phyloP scores from a whole-genome alignment of 352 stramenopile genomes.

The Globisporangium iwayamae region DNA sequence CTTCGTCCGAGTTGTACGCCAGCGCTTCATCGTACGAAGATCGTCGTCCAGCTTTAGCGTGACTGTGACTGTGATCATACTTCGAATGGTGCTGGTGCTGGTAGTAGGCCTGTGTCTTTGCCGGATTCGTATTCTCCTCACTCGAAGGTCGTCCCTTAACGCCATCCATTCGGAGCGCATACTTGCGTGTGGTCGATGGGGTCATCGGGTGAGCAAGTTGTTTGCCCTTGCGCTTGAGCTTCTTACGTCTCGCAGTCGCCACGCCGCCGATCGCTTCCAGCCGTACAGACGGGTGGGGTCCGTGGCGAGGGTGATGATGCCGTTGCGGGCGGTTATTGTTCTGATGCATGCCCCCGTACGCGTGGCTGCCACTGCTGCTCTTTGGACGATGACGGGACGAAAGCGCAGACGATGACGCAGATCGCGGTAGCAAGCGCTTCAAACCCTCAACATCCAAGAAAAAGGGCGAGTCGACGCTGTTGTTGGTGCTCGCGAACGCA shows the following conservation, averaged over 20 bases:
- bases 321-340: constrained; percentile 8
- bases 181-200: constrained; percentile 27
- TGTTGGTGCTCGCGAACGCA: constrained; percentile 12
- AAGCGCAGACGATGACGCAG: constrained; percentile 10
- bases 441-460: constrained; percentile 67
- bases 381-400: constrained; percentile 18
- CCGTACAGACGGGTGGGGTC: constrained; percentile 24
- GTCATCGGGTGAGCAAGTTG: constrained; percentile 6
- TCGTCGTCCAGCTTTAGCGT: constrained; percentile 1
- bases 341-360: constrained; percentile 13
- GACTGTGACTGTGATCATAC: background rate
- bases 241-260: constrained; percentile 8
- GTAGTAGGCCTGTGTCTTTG: constrained; percentile 13
- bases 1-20: constrained; percentile 31
- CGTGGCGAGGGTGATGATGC: constrained; percentile 11
- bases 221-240: constrained; percentile 12
- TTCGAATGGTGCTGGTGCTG: constrained; percentile 6
- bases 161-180: constrained; percentile 42
- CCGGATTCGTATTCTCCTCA: constrained; percentile 6
- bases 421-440: constrained; percentile 46
- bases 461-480: constrained; percentile 33
- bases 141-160: constrained; percentile 26
- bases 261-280: constrained; percentile 40
- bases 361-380: constrained; percentile 6
- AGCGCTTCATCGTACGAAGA: constrained; percentile 27